Percentiles rank a stretch among this genome's conserved stretches.
phyloP scores from a whole-genome alignment of 1,139 yeast genomes.

The Spathaspora sp. region DNA sequence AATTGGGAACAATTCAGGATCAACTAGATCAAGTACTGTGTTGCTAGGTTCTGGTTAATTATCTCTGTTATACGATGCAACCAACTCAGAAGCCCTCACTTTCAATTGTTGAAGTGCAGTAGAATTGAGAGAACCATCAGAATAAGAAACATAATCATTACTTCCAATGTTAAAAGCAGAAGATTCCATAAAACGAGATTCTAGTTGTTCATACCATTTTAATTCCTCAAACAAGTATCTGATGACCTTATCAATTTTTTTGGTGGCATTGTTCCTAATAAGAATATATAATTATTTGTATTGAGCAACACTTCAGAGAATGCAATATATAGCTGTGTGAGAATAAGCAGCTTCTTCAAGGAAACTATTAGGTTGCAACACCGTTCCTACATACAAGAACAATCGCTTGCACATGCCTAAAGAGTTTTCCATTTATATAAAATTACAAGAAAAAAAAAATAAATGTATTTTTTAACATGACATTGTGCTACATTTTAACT shows the following conservation, averaged over 20 bases:
- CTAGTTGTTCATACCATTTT: conserved; percentile 26
- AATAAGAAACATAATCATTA: conserved; percentile 20
- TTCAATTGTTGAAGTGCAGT: conserved; percentile 12
- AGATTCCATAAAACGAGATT: conserved; percentile 6
- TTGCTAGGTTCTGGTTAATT: conserved; percentile 38
- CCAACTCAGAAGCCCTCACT: conserved; percentile 14
- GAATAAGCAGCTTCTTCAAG: no score
- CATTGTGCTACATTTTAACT: not conserved
- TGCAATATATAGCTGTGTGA: no score
- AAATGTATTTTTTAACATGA: conserved; percentile 3
- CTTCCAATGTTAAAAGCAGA: conserved; percentile 13
- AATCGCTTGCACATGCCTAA: no score
- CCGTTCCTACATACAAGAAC: no score
- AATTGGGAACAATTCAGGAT: conserved; percentile 25
- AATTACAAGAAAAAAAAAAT: not conserved
- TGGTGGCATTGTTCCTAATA: no score
- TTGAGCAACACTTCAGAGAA: no score
- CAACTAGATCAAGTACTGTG: conserved; percentile 40
- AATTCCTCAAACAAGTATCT: conserved; percentile 28
- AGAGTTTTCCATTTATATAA: no score
- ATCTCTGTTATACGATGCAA: conserved; percentile 21
- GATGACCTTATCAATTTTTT: conserved; percentile 20
- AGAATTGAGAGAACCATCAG: conserved; percentile 16
- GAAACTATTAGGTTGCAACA: no score
- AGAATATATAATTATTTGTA: no score